Evolutionary conservation across 352 stramenopile genomes (phyloP).

Genomic region (Globisporangium rhizosaccharum): DNA sequence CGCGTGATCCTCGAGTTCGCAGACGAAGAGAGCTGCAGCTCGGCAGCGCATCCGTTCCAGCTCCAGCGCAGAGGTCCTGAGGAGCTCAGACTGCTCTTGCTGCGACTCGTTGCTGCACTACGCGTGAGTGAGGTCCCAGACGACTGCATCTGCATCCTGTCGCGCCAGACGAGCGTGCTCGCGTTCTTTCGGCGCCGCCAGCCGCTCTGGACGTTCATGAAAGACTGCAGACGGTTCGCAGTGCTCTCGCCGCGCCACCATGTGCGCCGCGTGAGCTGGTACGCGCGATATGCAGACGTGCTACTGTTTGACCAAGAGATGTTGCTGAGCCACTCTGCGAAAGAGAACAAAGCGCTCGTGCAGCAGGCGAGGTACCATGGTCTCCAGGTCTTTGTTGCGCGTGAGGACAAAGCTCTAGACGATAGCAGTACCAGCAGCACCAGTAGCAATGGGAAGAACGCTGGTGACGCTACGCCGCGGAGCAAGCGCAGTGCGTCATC

Average conservation of each 20-base stretch:
- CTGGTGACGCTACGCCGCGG: neutral
- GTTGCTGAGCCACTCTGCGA: slow-evolving; percentile 24
- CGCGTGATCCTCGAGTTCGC: slow-evolving; percentile 13
- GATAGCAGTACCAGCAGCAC: neutral
- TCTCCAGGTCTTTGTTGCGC: slow-evolving; percentile 23
- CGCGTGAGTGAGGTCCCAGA: slow-evolving; percentile 20
- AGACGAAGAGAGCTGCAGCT: slow-evolving; percentile 10
- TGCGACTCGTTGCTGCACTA: slow-evolving; percentile 24
- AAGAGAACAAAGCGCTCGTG: slow-evolving; percentile 28
- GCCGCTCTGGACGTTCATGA: slow-evolving; percentile 29
- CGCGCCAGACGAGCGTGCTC: slow-evolving; percentile 18
- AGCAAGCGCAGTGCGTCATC: neutral
- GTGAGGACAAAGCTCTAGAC: slow-evolving; percentile 7
- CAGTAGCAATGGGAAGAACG: neutral
- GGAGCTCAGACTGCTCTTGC: slow-evolving; percentile 18
- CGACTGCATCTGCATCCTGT: slow-evolving; percentile 23
- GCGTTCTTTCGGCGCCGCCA: slow-evolving; percentile 21
- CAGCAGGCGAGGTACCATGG: slow-evolving; percentile 19
- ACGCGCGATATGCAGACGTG: slow-evolving; percentile 21
- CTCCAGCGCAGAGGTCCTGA: slow-evolving; percentile 1
- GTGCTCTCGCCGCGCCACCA: slow-evolving; percentile 14
- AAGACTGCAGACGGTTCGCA: slow-evolving; percentile 24
- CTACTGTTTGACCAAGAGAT: slow-evolving; percentile 28
- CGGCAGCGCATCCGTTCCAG: neutral
- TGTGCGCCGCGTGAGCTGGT: slow-evolving; percentile 20